Conservation (phyloP, 495 filamentous ascomycete genomes). For the Hypomontagnella submonticulosa region DNA sequence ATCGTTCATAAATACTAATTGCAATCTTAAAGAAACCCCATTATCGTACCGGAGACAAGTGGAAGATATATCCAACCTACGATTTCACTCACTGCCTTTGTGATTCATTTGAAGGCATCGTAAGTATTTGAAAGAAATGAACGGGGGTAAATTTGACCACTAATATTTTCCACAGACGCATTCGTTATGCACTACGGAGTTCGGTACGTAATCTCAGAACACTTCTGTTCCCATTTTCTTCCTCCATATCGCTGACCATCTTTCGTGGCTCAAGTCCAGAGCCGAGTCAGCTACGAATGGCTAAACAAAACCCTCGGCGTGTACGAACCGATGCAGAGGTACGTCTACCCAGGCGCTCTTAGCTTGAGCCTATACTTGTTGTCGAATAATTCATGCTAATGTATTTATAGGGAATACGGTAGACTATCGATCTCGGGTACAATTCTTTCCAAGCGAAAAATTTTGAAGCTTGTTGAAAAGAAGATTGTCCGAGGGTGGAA, state of each 20-base stretch:
- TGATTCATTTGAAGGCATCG: constrained; percentile 85
- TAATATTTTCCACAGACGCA: constrained; percentile 63
- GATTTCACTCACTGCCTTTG: constrained; percentile 92
- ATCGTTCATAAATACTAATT: constrained; percentile 50
- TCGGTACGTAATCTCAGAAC: constrained; percentile 64
- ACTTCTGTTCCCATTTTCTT: background rate
- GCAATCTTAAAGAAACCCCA: constrained; percentile 64
- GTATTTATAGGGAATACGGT: constrained; percentile 62
- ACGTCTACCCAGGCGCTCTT: background rate
- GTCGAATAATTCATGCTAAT: constrained; percentile 50
- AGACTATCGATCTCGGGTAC: constrained; percentile 84
- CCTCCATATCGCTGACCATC: no score
- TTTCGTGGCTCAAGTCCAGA: constrained; percentile 28
- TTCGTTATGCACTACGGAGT: constrained; percentile 90
- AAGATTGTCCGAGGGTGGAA: constrained; percentile 85
- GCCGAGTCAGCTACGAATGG: constrained; percentile 86
- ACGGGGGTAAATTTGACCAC: background rate
- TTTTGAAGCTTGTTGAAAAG: constrained; percentile 78
- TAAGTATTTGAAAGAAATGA: constrained; percentile 12
- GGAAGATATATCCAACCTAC: constrained; percentile 90
- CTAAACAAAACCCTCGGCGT: constrained; percentile 75
- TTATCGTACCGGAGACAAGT: constrained; percentile 76
- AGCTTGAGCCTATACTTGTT: background rate
- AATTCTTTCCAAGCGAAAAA: constrained; percentile 84
- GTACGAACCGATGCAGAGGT: constrained; percentile 86